A percentile compares a stretch with the other conserved stretches of the same genome.
These are phyloP conservation scores for Annulohypoxylon moriforme DNA, from an alignment of 495 filamentous ascomycete species.

Conservation along the genomic window DNA sequence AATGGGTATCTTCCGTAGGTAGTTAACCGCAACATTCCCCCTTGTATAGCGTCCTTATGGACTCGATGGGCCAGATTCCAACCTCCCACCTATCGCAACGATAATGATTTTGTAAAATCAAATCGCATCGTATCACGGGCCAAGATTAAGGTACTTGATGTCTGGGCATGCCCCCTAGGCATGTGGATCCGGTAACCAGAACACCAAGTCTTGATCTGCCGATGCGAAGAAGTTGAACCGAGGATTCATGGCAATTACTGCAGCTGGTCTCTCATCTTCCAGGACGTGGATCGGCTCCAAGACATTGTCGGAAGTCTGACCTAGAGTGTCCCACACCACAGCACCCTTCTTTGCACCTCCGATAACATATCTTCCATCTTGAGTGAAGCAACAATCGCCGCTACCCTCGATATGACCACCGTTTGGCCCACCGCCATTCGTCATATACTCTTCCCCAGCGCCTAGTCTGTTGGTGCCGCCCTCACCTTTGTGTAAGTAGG, in stretches of 20 bases:
- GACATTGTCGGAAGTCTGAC: conserved; percentile 62
- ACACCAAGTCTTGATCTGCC: conserved; percentile 86
- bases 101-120: background rate
- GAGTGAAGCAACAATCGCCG: conserved; percentile 88
- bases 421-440: conserved; percentile 44
- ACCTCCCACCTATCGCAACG: background rate
- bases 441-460: conserved; percentile 56
- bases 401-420: conserved; percentile 59
- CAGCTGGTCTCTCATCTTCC: conserved; percentile 72
- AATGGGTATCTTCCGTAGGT: conserved; percentile 45
- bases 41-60: background rate
- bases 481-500: conserved; percentile 64
- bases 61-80: background rate
- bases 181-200: conserved; percentile 88
- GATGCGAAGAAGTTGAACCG: conserved; percentile 89
- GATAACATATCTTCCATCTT: conserved; percentile 87
- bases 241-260: conserved; percentile 87
- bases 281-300: conserved; percentile 73
- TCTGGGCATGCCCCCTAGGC: conserved; percentile 41
- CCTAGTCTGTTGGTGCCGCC: conserved; percentile 59
- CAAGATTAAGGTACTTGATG: background rate
- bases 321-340: conserved; percentile 83
- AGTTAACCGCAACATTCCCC: conserved; percentile 19
- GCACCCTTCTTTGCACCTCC: conserved; percentile 79
- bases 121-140: background rate